Percentiles rank a stretch among this genome's conserved stretches.
Evolutionary conservation across 192 early-diverging fungal species (phyloP).

Genomic region (Dimargaris xerosporica): DNA sequence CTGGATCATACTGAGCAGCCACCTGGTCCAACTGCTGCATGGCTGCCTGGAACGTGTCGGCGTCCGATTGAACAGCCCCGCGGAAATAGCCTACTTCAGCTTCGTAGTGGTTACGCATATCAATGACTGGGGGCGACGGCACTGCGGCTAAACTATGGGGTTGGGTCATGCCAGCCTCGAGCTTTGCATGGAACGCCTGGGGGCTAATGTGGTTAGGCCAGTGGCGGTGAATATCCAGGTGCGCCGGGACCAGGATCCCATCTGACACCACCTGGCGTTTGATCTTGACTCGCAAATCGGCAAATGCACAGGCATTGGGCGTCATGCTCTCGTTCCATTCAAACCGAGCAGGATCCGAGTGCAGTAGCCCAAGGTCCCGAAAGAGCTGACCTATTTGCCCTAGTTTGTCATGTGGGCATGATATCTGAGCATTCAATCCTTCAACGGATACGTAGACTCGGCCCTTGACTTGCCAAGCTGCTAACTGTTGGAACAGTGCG

Average conservation of each 20-base stretch:
- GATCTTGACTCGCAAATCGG: not conserved
- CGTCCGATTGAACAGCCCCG: slow-evolving; percentile 48
- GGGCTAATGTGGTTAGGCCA: slow-evolving; percentile 50
- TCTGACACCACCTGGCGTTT: slow-evolving; percentile 2
- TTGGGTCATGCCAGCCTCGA: slow-evolving; percentile 12
- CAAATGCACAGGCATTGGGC: not conserved
- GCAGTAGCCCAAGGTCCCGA: slow-evolving; percentile 34
- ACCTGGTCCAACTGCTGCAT: slow-evolving; percentile 47
- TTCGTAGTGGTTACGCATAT: slow-evolving; percentile 74
- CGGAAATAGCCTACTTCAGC: slow-evolving; percentile 53
- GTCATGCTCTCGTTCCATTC: slow-evolving; percentile 24
- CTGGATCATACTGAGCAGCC: slow-evolving; percentile 27
- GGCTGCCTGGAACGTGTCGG: slow-evolving; percentile 54
- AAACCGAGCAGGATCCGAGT: slow-evolving; percentile 50
- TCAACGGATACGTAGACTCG: slow-evolving; percentile 57
- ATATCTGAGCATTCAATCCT: slow-evolving; percentile 71
- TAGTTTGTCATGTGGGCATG: slow-evolving; percentile 37
- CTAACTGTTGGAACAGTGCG: no score
- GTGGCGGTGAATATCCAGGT: slow-evolving; percentile 32
- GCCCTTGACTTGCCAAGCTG: slow-evolving; percentile 19
- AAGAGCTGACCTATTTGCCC: slow-evolving; percentile 35
- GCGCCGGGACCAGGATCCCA: slow-evolving; percentile 34
- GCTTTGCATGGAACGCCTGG: slow-evolving; percentile 41
- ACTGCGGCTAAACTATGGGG: slow-evolving; percentile 17
- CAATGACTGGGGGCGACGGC: slow-evolving; percentile 29